These are phyloP conservation scores for Geotrichum europaeum DNA, from an alignment of 1,139 yeast species.

Conservation along the genomic window DNA sequence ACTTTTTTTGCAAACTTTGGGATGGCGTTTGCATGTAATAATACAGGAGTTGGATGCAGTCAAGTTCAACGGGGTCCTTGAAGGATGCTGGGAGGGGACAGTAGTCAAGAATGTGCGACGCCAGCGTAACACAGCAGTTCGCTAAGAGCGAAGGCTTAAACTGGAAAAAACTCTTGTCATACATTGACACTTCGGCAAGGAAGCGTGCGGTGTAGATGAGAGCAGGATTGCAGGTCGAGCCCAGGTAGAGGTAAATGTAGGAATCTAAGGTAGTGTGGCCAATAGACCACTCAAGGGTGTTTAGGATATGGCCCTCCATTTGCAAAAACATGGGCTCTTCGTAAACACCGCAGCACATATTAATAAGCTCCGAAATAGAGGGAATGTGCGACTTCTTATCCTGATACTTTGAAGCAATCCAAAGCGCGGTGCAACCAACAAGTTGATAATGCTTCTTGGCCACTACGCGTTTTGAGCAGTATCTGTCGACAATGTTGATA, in stretches of 20 bases:
- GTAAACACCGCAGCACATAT: slow-evolving; percentile 78
- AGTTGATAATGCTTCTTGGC: slow-evolving; percentile 88
- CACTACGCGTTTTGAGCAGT: slow-evolving; percentile 87
- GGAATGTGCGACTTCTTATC: slow-evolving; percentile 88
- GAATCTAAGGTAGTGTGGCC: slow-evolving; percentile 49
- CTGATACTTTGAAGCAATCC: slow-evolving; percentile 95
- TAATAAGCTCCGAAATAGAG: slow-evolving; percentile 64
- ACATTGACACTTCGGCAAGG: slow-evolving; percentile 72
- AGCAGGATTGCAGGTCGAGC: slow-evolving; percentile 24
- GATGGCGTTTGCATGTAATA: slow-evolving; percentile 36
- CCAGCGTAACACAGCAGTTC: slow-evolving; percentile 61
- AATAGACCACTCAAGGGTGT: slow-evolving; percentile 82
- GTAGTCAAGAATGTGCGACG: slow-evolving; percentile 56
- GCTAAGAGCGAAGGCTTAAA: slow-evolving; percentile 61
- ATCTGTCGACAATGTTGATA: slow-evolving; percentile 78
- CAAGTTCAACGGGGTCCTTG: slow-evolving; percentile 11
- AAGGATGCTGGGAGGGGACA: slow-evolving; percentile 8
- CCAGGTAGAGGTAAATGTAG: slow-evolving; percentile 31
- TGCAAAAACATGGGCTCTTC: slow-evolving; percentile 89
- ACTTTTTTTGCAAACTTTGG: slow-evolving; percentile 35
- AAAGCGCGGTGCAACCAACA: slow-evolving; percentile 87
- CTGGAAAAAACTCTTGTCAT: slow-evolving; percentile 60
- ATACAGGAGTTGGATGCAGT: slow-evolving; percentile 26
- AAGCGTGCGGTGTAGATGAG: slow-evolving; percentile 45
- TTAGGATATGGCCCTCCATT: slow-evolving; percentile 89